Evolutionary conservation across 192 early-diverging fungal species (phyloP).

Genomic region (Piromyces finnis): DNA sequence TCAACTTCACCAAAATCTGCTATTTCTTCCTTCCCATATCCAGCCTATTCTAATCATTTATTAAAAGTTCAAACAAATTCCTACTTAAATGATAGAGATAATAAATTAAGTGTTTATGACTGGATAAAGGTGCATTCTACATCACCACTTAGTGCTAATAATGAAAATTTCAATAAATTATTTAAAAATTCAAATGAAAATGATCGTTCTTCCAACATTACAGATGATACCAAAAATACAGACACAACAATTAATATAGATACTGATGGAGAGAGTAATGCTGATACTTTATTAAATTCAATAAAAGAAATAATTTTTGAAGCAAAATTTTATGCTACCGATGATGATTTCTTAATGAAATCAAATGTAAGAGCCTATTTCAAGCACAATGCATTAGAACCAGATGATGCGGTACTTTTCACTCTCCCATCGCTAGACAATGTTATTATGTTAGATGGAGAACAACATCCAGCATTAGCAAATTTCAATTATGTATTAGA

Average conservation of each 20-base stretch:
- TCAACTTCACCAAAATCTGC: not conserved
- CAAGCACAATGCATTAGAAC: slow-evolving; percentile 42
- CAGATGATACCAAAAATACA: not conserved
- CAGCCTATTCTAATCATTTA: slow-evolving; percentile 4
- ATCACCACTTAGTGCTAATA: not conserved
- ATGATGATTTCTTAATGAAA: slow-evolving; percentile 56
- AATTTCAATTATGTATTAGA: not conserved
- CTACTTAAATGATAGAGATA: slow-evolving; percentile 10
- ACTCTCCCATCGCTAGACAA: slow-evolving; percentile 6
- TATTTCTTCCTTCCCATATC: slow-evolving; percentile 1
- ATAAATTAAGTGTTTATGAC: slow-evolving; percentile 5
- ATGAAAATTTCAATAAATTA: not conserved
- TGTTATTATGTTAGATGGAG: not conserved
- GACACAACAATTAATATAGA: not conserved
- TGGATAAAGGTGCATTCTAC: slow-evolving; percentile 5
- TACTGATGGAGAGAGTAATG: not conserved
- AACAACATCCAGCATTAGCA: not conserved
- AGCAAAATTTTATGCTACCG: slow-evolving; percentile 31
- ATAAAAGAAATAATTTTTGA: slow-evolving; percentile 9
- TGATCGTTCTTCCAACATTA: not conserved
- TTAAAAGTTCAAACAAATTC: slow-evolving; percentile 10
- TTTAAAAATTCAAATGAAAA: not conserved
- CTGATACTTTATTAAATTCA: not conserved
- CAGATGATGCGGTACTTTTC: slow-evolving; percentile 42
- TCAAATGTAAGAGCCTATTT: slow-evolving; percentile 35